Evolutionary conservation across 495 filamentous ascomycete genomes (phyloP), one percentile per base, ranked within the genome.

Genomic region (Evansstolkia leycettana): DNA sequence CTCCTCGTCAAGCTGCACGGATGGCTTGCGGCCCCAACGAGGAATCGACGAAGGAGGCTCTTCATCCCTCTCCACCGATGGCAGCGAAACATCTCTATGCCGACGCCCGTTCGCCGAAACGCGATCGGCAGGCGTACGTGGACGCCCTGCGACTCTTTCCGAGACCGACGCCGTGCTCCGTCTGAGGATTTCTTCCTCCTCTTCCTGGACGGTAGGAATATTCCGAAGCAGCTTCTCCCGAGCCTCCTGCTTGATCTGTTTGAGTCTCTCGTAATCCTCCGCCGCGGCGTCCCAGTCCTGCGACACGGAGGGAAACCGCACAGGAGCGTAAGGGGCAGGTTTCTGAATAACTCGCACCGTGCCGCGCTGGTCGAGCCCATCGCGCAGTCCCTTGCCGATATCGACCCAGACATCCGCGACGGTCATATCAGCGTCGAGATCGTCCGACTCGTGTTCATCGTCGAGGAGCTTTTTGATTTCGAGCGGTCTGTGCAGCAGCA

Each of bases 351-450:
- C 57, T 1, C 54, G 46, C 0, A 63, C 55, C 3, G 41, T 50
- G 2, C 48, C 56, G 9, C 39, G 43, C 43, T 66, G 62, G 39
- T 66, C 62, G 32, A 42, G 45, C 6, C 52, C 55, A 31, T 63
- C 55, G 7, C 34, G 17, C 5, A 40, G 47, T 7, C 50, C 57
- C 25, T 54, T 59, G 0, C 58, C 62, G 12, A 39, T 43, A 15
- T 66, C 50, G 3, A 66, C 54, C 24, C 56, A 66, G 2, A 64
- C 55, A 36, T 62, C 54, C 1, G 55, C 54, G 5, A 64, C 59
- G 0, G 57, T 54, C 42, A 57, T 37, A 2, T 55, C 50, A n/a
- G 46, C 24, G 33, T 52, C 47, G 13, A 64, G 54, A 26, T 58
- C 50, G 18, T 54, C 45, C 2, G 37, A 14, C 7, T 57, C 53